Percentiles rank a stretch among this genome's conserved stretches.
These are phyloP conservation scores for Cucurbita argyrosperma DNA, from an alignment of 306 rosid genomes.

Conservation along the genomic window DNA sequence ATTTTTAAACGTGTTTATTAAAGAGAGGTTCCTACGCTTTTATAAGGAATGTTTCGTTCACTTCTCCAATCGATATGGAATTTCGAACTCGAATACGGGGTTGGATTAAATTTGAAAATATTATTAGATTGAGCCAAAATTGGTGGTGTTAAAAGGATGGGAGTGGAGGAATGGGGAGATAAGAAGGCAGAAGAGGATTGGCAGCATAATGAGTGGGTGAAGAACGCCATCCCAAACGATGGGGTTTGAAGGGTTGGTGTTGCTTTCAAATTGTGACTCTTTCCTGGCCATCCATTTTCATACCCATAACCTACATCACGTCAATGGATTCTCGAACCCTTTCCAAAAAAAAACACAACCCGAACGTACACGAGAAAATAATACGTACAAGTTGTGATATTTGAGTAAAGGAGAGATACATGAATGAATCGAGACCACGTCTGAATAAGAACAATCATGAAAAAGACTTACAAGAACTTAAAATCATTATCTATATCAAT, in stretches of 20 bases:
- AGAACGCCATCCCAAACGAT: slow-evolving; percentile 20
- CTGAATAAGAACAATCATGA: too few species aligned
- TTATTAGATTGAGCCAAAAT: not conserved
- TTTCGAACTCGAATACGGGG: too few species aligned
- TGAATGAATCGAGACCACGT: too few species aligned
- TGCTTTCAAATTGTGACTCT: slow-evolving; percentile 6
- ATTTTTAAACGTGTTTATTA: too few species aligned
- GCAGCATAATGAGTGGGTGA: slow-evolving; percentile 13
- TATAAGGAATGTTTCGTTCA: too few species aligned
- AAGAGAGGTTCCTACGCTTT: too few species aligned
- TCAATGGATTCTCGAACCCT: slow-evolving; percentile 11
- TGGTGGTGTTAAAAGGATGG: not conserved
- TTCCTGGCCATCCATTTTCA: slow-evolving; percentile 13
- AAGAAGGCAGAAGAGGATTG: slow-evolving; percentile 11
- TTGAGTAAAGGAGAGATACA: too few species aligned
- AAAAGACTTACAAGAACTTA: too few species aligned
- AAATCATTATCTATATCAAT: too few species aligned
- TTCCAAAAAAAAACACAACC: not conserved
- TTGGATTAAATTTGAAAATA: too few species aligned
- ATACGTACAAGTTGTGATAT: too few species aligned
- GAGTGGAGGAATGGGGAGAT: slow-evolving; percentile 12
- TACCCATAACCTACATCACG: slow-evolving; percentile 13
- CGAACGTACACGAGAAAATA: not conserved
- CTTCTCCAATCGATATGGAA: too few species aligned
- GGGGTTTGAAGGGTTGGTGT: slow-evolving; percentile 5